Evolutionary conservation across 805 yeast species (phyloP), one percentile per base, ranked within the genome.

Genomic region (Scheffersomyces lignosus): DNA sequence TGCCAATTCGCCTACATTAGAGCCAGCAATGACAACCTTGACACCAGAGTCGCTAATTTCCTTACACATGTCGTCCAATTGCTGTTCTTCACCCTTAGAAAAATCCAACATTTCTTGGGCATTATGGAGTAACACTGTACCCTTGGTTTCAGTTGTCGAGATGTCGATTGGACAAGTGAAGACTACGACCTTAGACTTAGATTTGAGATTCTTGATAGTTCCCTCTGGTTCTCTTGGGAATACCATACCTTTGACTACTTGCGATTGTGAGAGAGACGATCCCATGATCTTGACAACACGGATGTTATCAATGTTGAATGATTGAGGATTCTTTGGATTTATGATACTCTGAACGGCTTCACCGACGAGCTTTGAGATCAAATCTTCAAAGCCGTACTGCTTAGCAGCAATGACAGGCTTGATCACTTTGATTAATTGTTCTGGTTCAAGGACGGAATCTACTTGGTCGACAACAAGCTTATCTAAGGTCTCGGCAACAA

Each of bases 211-310:
- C 58, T 87, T 88, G 33, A 90, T 65, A 48, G 80, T 81, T 12
- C 97, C 95, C 62, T 91, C 98, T n/a, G 98, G 96, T 62, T 89
- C 96, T 53, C 95, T 79, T 49, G 95, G 95, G 75, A 93, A 91
- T 26, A 93, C 96, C 99, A 93, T 93, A 50, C 99, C 99, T 65
- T 86, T 87, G 46, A 93, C 72, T 36, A 93, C 98, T 52, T 75
- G 75, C 9, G 95, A 84, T 51, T 75, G 73, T 25, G 70, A 65
- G 49, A 93, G 71, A 35, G 90, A 74, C 13, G 95, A 75, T 43
- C 99, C 99, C 96, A 93, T 87, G 50, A 93, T 85, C 67, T 93
- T 93, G 35, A 93, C 99, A 13, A 93, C 96, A 60, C 99, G 81
- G 44, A 93, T 78, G 41, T 90, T 84, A 60, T 93, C 99, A 38